A percentile compares a stretch with the other conserved stretches of the same genome.
Evolutionary conservation across 2,329 filamentous ascomycete species (phyloP).

Genomic region (Cadophora sp.): DNA sequence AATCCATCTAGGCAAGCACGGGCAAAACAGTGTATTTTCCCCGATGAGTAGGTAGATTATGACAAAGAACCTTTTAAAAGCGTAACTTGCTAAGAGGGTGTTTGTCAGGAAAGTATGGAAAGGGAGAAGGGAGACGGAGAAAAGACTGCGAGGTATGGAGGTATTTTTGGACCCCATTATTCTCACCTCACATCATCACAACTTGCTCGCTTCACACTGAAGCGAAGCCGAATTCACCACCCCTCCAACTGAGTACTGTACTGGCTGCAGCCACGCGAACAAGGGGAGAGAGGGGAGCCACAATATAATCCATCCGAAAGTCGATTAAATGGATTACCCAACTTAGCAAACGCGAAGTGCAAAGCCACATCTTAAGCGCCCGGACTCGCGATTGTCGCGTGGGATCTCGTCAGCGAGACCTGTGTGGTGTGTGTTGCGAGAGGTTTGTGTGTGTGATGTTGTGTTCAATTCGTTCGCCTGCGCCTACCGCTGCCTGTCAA

Average conservation of each 20-base stretch:
- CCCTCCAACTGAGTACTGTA: neutral
- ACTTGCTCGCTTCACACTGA: neutral
- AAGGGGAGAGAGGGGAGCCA: neutral
- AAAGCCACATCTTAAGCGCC: constrained; percentile 14
- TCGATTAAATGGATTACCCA: neutral
- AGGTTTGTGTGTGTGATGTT: neutral
- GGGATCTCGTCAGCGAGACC: too few relatives aligned
- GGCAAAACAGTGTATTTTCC: neutral
- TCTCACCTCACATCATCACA: constrained; percentile 8
- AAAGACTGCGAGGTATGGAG: neutral
- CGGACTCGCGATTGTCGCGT: neutral
- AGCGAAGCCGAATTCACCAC: neutral
- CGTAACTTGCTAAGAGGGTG: neutral
- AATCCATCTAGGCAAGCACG: too few relatives aligned
- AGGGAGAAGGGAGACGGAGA: too few relatives aligned
- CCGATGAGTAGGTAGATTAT: neutral
- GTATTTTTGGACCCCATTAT: constrained; percentile 17
- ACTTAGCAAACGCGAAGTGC: neutral
- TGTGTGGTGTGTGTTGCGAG: too few relatives aligned
- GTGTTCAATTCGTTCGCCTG: neutral
- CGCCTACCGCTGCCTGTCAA: constrained; percentile 3
- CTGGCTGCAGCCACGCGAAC: neutral
- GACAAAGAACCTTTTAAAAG: neutral
- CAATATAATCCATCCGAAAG: neutral
- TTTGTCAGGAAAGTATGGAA: constrained; percentile 4